Evolutionary conservation across 306 rosid genomes (phyloP), one percentile per base, ranked within the genome.

Genomic region (Cicer chorassanicum): DNA sequence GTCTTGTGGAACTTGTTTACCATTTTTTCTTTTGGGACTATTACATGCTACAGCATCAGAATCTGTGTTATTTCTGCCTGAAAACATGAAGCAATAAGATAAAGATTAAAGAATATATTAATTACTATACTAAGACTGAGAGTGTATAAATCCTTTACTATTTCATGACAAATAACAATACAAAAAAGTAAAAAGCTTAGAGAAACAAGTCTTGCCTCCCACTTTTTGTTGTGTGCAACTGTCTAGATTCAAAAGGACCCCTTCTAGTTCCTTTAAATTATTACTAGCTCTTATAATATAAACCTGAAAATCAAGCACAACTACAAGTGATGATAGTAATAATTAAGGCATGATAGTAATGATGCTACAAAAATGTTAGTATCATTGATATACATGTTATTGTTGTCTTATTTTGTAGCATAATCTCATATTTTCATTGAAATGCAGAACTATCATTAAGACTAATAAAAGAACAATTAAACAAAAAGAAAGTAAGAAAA

Each of bases 211-310:
- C 87, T 84, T 85, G 76, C 98, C 96, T 81, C 87, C 84, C 55
- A 48, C 82, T 53, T 77, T 85, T 43, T 75, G 84, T 74, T 82
- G 87, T 12, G 82, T 38, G 15, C 41, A 73, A 79, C 78, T 75
- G 36, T 91, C 92, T 78, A 72, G 79, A 82, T 77, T 84, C 38
- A 76, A 73, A 48, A 75, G 84, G 21, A 88, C 82, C 41, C 92
- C 96, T 51, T 91, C 93, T 67, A 76, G 80, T 82, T 91, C 97
- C 24, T 78, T 78, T 40, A 75, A 68, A 71, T 75, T 84, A 71
- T 75, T 84, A 72, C 81, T 85, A 48, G 90, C 84, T 81, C 91
- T 85, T 69, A 80, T 77, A 60, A 93, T 82, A 72, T 81, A 85
- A 76, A 89, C 93, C 98, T 93, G 78, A 78, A 73, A 69, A 24